phyloP scores from a whole-genome alignment of 192 early-diverging fungal genomes.

The Endogone sp. region DNA sequence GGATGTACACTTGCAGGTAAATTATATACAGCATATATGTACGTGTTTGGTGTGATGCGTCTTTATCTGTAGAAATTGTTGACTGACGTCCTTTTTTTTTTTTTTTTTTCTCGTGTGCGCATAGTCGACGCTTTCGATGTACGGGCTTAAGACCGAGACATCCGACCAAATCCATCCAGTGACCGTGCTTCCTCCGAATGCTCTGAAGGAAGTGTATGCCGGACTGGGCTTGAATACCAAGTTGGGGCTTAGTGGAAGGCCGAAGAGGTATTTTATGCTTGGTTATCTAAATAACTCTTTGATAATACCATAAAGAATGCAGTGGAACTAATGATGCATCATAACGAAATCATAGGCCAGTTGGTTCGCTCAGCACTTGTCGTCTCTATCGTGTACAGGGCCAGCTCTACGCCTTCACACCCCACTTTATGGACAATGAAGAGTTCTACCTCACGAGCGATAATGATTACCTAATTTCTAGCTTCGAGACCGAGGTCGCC shows the following conservation, averaged over 20 bases:
- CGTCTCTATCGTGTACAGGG: constrained; percentile 82
- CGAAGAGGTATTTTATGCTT: constrained; percentile 43
- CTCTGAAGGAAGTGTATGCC: constrained; percentile 72
- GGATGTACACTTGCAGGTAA: constrained; percentile 51
- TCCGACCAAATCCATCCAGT: constrained; percentile 64
- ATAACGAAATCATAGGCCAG: constrained; percentile 37
- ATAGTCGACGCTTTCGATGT: constrained; percentile 60
- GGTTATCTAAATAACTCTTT: too few species aligned
- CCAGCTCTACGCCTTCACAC: constrained; percentile 76
- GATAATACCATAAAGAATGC: neutral
- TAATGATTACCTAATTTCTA: constrained; percentile 75
- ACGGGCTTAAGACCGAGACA: constrained; percentile 79
- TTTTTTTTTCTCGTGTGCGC: neutral
- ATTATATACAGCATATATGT: too few species aligned
- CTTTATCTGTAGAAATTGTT: neutral
- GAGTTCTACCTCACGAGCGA: constrained; percentile 86
- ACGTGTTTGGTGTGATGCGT: neutral
- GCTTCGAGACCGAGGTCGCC: constrained; percentile 70
- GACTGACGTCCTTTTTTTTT: neutral
- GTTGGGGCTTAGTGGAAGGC: constrained; percentile 70
- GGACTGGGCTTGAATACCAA: constrained; percentile 75
- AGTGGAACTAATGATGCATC: neutral
- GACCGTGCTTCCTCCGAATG: constrained; percentile 67
- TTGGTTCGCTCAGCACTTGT: constrained; percentile 76
- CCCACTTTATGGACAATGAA: constrained; percentile 84